A percentile compares a stretch with the other conserved stretches of the same genome.
Conservation (phyloP, 257 asterid species). For the Gynochthodes officinalis region DNA sequence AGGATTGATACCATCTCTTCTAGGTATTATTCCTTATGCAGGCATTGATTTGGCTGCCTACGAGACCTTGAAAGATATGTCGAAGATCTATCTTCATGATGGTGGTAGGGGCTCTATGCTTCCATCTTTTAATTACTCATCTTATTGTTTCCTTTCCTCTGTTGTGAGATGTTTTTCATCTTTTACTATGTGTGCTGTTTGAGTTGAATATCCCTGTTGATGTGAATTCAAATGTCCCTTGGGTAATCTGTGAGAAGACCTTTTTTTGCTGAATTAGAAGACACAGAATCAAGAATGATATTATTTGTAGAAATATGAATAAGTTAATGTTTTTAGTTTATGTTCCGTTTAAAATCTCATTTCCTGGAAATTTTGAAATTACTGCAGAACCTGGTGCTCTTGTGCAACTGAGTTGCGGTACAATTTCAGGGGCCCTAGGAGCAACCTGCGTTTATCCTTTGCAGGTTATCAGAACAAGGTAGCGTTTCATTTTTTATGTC, state of each 20-base stretch:
- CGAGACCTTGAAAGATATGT: conserved; percentile 85
- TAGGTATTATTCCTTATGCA: conserved; percentile 91
- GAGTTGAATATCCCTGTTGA: neutral
- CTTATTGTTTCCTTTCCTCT: neutral
- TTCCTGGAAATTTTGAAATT: conserved; percentile 20
- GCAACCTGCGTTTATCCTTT: conserved; percentile 95
- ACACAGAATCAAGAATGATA: neutral
- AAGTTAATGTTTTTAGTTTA: neutral
- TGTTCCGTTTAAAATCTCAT: neutral
- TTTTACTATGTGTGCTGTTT: neutral
- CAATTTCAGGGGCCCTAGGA: conserved; percentile 90
- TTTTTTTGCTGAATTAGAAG: neutral
- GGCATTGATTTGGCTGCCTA: conserved; percentile 93
- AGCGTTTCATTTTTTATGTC: conserved; percentile 16
- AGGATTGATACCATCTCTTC: conserved; percentile 91
- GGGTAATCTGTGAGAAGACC: neutral
- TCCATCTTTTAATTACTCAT: conserved; percentile 8
- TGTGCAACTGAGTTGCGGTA: conserved; percentile 90
- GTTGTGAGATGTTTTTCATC: conserved; percentile 9
- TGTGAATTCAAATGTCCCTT: neutral
- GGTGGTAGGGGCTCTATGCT: conserved; percentile 48
- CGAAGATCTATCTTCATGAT: conserved; percentile 71
- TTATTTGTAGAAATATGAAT: neutral
- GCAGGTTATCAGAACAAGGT: conserved; percentile 98
- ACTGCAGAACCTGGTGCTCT: conserved; percentile 93